phyloP scores from a whole-genome alignment of 192 early-diverging fungal species.

The Coemansia sp. region DNA sequence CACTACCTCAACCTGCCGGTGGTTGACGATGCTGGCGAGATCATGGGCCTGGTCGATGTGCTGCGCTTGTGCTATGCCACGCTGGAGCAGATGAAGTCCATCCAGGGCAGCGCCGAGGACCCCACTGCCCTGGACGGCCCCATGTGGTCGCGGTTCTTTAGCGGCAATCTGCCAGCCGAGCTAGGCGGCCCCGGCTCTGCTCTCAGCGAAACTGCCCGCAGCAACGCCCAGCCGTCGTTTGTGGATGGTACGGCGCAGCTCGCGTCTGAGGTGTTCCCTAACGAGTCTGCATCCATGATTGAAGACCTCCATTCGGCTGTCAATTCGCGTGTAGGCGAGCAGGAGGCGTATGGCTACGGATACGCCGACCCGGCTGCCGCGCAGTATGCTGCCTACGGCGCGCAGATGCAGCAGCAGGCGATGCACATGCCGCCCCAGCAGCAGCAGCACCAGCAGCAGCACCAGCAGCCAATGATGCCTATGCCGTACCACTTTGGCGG shows the following conservation, averaged over 20 bases:
- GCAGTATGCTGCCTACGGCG: slow-evolving; percentile 40
- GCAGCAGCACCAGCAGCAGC: slow-evolving; percentile 25
- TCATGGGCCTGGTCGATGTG: slow-evolving; percentile 80
- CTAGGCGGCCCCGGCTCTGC: slow-evolving; percentile 55
- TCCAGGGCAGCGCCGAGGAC: slow-evolving; percentile 45
- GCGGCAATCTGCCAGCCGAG: slow-evolving; percentile 59
- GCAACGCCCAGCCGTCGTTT: slow-evolving; percentile 43
- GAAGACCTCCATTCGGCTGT: slow-evolving; percentile 57
- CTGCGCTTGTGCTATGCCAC: slow-evolving; percentile 79
- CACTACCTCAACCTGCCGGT: slow-evolving; percentile 85
- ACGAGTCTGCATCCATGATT: slow-evolving; percentile 56
- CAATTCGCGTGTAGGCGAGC: slow-evolving; percentile 57
- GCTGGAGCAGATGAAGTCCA: slow-evolving; percentile 75
- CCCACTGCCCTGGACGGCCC: slow-evolving; percentile 40
- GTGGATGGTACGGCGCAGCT: slow-evolving; percentile 43
- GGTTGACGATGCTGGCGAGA: slow-evolving; percentile 63
- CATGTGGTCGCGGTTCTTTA: slow-evolving; percentile 81
- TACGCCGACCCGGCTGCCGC: slow-evolving; percentile 27
- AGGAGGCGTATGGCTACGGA: slow-evolving; percentile 36
- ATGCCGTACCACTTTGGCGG: slow-evolving; percentile 34
- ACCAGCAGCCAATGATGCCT: slow-evolving; percentile 45
- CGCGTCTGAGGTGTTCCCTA: slow-evolving; percentile 51
- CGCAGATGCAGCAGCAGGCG: slow-evolving; percentile 33
- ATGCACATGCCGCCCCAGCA: slow-evolving; percentile 19
- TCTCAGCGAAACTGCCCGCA: slow-evolving; percentile 11